phyloP scores from a whole-genome alignment of 441 rosid species.

The Erysimum pusillum region DNA sequence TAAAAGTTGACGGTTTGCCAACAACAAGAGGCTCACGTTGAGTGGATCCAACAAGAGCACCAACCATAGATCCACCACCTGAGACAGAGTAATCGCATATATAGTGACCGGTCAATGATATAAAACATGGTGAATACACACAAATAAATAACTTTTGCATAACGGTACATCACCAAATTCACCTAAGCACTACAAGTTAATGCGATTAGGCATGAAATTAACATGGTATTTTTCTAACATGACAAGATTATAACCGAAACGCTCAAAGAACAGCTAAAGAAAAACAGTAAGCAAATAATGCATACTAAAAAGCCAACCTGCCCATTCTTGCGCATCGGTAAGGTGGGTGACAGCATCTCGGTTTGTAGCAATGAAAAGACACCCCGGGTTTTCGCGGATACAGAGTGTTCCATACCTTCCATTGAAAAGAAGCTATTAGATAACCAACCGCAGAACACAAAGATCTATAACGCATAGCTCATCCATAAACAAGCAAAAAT shows the following conservation, averaged over 20 bases:
- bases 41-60: constrained; percentile 73
- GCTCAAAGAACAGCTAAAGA: background rate
- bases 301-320: constrained; percentile 57
- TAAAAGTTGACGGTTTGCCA: constrained; percentile 85
- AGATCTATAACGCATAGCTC: background rate
- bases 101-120: background rate
- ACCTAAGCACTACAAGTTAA: background rate
- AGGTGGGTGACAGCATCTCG: constrained; percentile 86
- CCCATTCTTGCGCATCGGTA: constrained; percentile 92
- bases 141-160: background rate
- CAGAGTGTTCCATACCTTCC: constrained; percentile 81
- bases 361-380: constrained; percentile 82
- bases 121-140: background rate
- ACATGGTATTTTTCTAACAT: background rate
- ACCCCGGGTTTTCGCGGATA: constrained; percentile 78
- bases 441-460: constrained; percentile 9
- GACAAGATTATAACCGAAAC: constrained; percentile 1
- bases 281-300: background rate
- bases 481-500: constrained; percentile 14
- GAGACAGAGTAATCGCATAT: constrained; percentile 22
- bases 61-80: constrained; percentile 92
- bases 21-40: constrained; percentile 78
- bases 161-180: background rate
- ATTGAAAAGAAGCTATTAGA: constrained; percentile 33
- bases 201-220: background rate